A percentile compares a stretch with the other conserved stretches of the same genome.
Conservation (phyloP, 495 filamentous ascomycete genomes). For the Aspergillus nanangensis region DNA sequence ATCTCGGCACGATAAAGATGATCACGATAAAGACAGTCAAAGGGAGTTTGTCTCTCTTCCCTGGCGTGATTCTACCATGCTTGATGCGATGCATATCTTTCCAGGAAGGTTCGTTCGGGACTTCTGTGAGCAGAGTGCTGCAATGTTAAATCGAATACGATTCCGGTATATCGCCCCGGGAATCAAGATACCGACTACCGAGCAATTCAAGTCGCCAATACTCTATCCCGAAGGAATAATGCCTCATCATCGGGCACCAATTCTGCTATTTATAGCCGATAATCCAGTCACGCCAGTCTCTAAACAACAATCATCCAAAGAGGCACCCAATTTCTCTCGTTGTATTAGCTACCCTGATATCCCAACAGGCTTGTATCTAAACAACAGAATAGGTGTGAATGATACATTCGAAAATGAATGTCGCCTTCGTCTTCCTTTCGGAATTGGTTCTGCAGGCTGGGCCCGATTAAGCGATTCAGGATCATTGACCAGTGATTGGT, state of each 20-base stretch:
- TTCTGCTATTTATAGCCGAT: background rate
- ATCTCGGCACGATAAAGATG: no score
- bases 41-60: no score
- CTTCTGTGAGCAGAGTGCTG: background rate
- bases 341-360: background rate
- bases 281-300: background rate
- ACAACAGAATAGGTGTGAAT: background rate
- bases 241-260: no score
- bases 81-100: background rate
- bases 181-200: background rate
- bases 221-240: no score
- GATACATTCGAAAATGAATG: background rate
- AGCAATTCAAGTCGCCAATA: no score
- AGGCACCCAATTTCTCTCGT: background rate
- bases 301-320: background rate
- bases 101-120: background rate
- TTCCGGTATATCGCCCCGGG: background rate
- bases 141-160: background rate
- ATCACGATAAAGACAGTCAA: no score
- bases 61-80: no score
- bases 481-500: background rate
- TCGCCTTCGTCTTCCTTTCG: background rate
- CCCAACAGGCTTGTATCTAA: background rate
- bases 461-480: background rate
- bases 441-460: background rate